These are phyloP conservation scores for Vaccinium darrowii DNA, from an alignment of 148 eudicot species.

Conservation along the genomic window DNA sequence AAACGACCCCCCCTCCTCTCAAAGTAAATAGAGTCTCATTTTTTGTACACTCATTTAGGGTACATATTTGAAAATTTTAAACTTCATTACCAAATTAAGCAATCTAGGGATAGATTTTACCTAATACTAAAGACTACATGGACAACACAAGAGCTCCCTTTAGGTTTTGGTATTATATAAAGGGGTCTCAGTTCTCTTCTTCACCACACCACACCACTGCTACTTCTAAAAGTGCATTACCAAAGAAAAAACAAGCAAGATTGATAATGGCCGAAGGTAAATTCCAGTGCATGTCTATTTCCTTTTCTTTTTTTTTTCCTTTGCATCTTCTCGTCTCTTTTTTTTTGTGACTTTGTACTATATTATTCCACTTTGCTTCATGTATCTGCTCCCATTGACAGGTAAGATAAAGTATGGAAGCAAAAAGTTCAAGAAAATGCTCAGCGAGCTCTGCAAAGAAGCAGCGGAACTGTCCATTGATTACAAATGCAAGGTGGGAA, in stretches of 20 bases:
- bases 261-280: background rate
- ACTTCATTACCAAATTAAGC: background rate
- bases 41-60: background rate
- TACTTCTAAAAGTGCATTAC: background rate
- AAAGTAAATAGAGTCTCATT: background rate
- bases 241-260: background rate
- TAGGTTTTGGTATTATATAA: background rate
- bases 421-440: background rate
- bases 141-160: background rate
- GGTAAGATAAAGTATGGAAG: background rate
- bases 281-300: background rate
- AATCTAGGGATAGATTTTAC: background rate
- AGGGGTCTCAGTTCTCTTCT: background rate
- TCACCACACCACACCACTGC: background rate
- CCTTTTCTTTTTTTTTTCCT: too few relatives aligned
- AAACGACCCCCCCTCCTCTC: background rate
- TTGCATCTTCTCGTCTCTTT: too few relatives aligned
- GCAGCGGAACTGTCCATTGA: background rate
- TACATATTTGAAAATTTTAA: background rate
- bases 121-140: background rate
- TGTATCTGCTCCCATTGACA: background rate
- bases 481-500: background rate
- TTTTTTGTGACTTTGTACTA: too few relatives aligned
- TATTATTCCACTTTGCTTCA: background rate
- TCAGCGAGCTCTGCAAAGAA: background rate